Conservation (phyloP, 2,329 filamentous ascomycete genomes). For the Xylariaceae sp. region DNA sequence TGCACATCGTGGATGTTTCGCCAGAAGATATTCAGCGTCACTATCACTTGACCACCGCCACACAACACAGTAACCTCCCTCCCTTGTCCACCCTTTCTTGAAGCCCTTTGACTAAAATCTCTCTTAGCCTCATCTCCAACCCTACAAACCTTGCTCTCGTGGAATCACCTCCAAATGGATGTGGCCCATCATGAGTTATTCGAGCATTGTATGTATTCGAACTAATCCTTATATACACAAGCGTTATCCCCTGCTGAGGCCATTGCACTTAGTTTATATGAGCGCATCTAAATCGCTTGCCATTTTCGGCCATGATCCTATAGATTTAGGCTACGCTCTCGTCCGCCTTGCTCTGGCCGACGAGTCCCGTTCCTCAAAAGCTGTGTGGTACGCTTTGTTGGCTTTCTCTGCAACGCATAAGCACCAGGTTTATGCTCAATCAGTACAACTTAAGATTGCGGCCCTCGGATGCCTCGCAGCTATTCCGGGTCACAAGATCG, state of each 20-base stretch:
- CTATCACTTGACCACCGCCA: too few relatives aligned
- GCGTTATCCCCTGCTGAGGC: background rate
- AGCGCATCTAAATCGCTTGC: constrained; percentile 22
- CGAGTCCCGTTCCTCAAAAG: constrained; percentile 9
- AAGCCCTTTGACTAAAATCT: too few relatives aligned
- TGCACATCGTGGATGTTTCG: too few relatives aligned
- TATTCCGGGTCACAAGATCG: constrained; percentile 7
- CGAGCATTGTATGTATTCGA: constrained; percentile 13
- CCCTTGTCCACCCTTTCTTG: too few relatives aligned
- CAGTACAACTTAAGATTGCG: constrained; percentile 20
- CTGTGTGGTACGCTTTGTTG: constrained; percentile 18
- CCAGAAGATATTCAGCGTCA: too few relatives aligned
- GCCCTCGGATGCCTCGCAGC: constrained; percentile 15
- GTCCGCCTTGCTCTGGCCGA: constrained; percentile 18
- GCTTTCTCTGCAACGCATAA: constrained; percentile 22
- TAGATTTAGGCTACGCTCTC: constrained; percentile 18
- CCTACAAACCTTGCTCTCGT: too few relatives aligned
- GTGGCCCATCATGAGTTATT: too few relatives aligned
- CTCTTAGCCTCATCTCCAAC: too few relatives aligned
- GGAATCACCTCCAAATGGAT: too few relatives aligned
- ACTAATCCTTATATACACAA: too few relatives aligned
- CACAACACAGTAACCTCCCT: too few relatives aligned
- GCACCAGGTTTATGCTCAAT: constrained; percentile 16
- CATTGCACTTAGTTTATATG: background rate
- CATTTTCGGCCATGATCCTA: constrained; percentile 18